Percentiles rank a stretch among this genome's conserved stretches.
Evolutionary conservation across 2,329 filamentous ascomycete genomes (phyloP).

Genomic region (Didymosphaeria variabile): DNA sequence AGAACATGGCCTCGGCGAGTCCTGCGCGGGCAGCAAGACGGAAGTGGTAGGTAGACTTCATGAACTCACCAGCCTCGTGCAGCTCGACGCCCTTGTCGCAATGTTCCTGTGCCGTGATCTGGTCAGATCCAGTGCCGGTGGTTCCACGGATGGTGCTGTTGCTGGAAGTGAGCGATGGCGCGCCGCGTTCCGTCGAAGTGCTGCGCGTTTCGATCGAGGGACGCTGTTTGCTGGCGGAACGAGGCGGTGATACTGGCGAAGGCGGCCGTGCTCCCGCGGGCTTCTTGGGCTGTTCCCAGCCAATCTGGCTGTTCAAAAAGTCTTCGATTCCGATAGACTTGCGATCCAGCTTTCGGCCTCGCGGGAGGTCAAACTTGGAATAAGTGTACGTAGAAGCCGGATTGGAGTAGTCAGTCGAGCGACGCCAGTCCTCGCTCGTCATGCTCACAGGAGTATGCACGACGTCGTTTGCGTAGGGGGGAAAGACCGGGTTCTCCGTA

Average conservation of each 20-base stretch:
- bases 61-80: slow-evolving; percentile 85
- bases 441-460: slow-evolving; percentile 76
- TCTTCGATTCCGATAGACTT: slow-evolving; percentile 51
- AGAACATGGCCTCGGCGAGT: slow-evolving; percentile 91
- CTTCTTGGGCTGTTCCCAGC: slow-evolving; percentile 65
- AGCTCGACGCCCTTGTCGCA: slow-evolving; percentile 88
- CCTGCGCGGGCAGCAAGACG: slow-evolving; percentile 86
- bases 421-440: slow-evolving; percentile 73
- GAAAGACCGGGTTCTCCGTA: slow-evolving; percentile 62
- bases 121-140: slow-evolving; percentile 58
- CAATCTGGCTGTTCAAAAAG: slow-evolving; percentile 60
- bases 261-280: slow-evolving; percentile 41
- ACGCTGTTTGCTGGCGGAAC: slow-evolving; percentile 43
- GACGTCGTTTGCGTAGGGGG: slow-evolving; percentile 69
- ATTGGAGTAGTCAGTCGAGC: slow-evolving; percentile 60
- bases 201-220: slow-evolving; percentile 28
- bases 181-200: slow-evolving; percentile 33
- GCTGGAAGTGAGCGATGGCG: slow-evolving; percentile 52
- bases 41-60: slow-evolving; percentile 95
- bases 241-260: slow-evolving; percentile 51
- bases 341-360: slow-evolving; percentile 80
- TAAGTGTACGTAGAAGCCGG: slow-evolving; percentile 82
- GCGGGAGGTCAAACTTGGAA: slow-evolving; percentile 82
- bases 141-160: slow-evolving; percentile 54
- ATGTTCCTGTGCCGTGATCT: slow-evolving; percentile 86